Evolutionary conservation across 1,139 yeast species (phyloP).

Genomic region (Hansenula anomala): DNA sequence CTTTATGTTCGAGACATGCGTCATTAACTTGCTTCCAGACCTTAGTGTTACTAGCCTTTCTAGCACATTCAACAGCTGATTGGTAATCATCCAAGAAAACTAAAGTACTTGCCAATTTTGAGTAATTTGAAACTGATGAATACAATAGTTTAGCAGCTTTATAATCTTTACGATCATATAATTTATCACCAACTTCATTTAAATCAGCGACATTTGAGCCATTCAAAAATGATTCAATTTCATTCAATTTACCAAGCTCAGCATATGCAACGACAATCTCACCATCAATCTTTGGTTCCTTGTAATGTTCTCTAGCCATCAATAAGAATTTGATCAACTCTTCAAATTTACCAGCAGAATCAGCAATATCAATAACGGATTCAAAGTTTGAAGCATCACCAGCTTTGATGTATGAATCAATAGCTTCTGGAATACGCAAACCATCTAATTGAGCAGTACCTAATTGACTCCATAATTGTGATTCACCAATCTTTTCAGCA

Average conservation of each 20-base stretch:
- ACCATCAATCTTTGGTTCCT: constrained; percentile 92
- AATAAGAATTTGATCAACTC: constrained; percentile 82
- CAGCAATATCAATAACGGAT: constrained; percentile 91
- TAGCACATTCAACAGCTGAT: constrained; percentile 97
- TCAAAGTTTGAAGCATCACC: constrained; percentile 87
- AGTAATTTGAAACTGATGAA: constrained; percentile 85
- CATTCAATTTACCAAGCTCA: constrained; percentile 65
- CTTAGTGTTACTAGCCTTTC: constrained; percentile 89
- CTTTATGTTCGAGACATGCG: constrained; percentile 94
- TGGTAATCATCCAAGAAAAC: constrained; percentile 91
- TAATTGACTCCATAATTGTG: constrained; percentile 91
- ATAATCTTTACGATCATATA: constrained; percentile 78
- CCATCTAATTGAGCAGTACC: constrained; percentile 97
- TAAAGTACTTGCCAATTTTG: constrained; percentile 91
- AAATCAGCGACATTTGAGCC: constrained; percentile 92
- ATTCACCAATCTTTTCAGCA: constrained; percentile 82
- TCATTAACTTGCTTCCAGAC: constrained; percentile 98
- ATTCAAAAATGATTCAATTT: constrained; percentile 78
- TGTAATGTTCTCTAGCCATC: constrained; percentile 91
- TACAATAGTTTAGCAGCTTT: constrained; percentile 90
- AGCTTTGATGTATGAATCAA: constrained; percentile 84
- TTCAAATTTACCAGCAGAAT: constrained; percentile 94
- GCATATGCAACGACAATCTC: constrained; percentile 88
- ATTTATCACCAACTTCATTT: constrained; percentile 87
- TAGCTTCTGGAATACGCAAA: constrained; percentile 86